Conservation (phyloP, 805 yeast genomes). For the Dipodascus geniculatus region DNA sequence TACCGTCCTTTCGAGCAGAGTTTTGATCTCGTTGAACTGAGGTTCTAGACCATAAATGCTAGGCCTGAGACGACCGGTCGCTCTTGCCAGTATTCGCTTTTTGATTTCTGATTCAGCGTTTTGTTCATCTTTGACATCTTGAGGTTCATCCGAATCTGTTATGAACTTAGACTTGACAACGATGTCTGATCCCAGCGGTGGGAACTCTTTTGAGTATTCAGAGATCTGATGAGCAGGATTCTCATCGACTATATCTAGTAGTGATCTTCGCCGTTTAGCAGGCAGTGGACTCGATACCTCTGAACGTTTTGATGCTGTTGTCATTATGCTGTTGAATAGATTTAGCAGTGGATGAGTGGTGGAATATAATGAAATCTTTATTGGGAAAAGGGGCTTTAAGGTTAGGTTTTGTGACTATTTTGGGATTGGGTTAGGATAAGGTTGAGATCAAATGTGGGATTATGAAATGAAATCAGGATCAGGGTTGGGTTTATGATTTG, state of each 20-base stretch:
- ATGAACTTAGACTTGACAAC: not conserved
- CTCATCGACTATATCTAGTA: not conserved
- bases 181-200: not conserved
- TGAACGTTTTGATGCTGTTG: not conserved
- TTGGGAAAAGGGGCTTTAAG: too few species aligned
- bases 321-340: not conserved
- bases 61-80: constrained; percentile 18
- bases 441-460: too few species aligned
- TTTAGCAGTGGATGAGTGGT: too few species aligned
- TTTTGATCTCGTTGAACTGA: constrained; percentile 38
- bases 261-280: not conserved
- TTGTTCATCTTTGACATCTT: not conserved
- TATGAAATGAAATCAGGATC: too few species aligned
- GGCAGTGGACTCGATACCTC: not conserved
- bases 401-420: too few species aligned
- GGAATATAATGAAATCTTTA: too few species aligned
- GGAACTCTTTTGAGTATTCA: not conserved
- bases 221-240: not conserved
- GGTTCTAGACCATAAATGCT: constrained; percentile 27
- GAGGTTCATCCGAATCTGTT: constrained; percentile 1
- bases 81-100: constrained; percentile 18
- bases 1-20: constrained; percentile 52
- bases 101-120: constrained; percentile 4
- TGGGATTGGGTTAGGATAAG: too few species aligned
- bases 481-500: too few species aligned